Evolutionary conservation across 306 rosid genomes (phyloP).

Genomic region (Chamaecrista fasciculata): DNA sequence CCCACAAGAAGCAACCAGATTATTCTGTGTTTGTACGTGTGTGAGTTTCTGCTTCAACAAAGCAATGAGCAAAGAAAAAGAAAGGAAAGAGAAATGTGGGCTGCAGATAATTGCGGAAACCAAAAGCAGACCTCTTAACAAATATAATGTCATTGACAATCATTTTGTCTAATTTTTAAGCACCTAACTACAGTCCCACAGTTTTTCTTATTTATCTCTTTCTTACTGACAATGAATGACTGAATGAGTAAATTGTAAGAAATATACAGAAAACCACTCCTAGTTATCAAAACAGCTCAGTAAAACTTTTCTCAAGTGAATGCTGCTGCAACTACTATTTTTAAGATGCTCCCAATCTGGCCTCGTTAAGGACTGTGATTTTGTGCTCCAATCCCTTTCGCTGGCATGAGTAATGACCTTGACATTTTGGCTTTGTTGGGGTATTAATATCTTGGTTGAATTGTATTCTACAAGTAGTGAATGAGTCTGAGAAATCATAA

Average conservation of each 20-base stretch:
- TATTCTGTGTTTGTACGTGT: slow-evolving; percentile 16
- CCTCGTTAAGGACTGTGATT: not conserved
- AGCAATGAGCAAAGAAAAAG: slow-evolving; percentile 31
- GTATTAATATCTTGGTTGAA: not conserved
- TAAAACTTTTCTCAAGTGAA: not conserved
- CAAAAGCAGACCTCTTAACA: slow-evolving; percentile 46
- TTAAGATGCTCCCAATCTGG: not conserved
- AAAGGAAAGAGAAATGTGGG: slow-evolving; percentile 30
- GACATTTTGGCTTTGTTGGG: not conserved
- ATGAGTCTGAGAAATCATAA: not conserved
- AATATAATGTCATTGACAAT: slow-evolving; percentile 56
- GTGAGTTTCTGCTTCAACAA: slow-evolving; percentile 2
- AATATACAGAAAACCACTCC: not conserved
- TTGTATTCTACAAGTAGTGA: not conserved
- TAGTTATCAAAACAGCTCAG: not conserved
- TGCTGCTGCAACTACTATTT: no score
- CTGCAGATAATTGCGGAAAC: slow-evolving; percentile 53
- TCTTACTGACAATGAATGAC: slow-evolving; percentile 25
- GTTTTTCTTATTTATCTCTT: not conserved
- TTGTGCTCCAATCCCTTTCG: not conserved
- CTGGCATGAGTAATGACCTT: slow-evolving; percentile 3
- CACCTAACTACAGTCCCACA: slow-evolving; percentile 56
- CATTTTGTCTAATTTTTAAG: slow-evolving; percentile 57
- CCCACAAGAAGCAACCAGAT: slow-evolving; percentile 13
- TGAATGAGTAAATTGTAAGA: slow-evolving; percentile 31